A percentile compares a stretch with the other conserved stretches of the same genome.
Conservation (phyloP, 495 filamentous ascomycete genomes). For the Aspergillus affinis region DNA sequence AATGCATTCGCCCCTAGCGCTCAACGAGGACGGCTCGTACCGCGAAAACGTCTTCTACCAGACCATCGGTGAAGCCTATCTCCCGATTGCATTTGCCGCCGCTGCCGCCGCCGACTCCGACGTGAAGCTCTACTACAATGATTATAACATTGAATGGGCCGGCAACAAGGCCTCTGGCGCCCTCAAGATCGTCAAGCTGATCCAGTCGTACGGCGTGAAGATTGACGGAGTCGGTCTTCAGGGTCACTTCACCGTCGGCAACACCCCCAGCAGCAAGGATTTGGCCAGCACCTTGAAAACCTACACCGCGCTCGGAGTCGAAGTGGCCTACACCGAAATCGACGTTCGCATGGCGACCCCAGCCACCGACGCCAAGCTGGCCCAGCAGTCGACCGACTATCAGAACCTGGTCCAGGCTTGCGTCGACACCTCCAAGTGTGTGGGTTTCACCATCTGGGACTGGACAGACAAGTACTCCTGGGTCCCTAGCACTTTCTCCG, state of each 20-base stretch:
- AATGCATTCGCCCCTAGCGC: slow-evolving; percentile 19
- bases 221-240: slow-evolving; percentile 69
- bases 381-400: slow-evolving; percentile 60
- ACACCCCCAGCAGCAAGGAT: slow-evolving; percentile 44
- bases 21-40: slow-evolving; percentile 48
- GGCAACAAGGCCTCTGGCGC: slow-evolving; percentile 48
- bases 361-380: slow-evolving; percentile 43
- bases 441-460: slow-evolving; percentile 69
- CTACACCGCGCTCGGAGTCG: slow-evolving; percentile 52
- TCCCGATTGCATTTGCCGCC: slow-evolving; percentile 47
- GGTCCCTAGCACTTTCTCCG: slow-evolving; percentile 55
- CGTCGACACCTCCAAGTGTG: slow-evolving; percentile 53
- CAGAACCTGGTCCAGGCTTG: slow-evolving; percentile 58
- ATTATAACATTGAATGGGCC: slow-evolving; percentile 63
- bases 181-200: slow-evolving; percentile 50
- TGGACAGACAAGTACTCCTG: slow-evolving; percentile 62
- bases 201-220: slow-evolving; percentile 51
- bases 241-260: slow-evolving; percentile 58
- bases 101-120: slow-evolving; percentile 49
- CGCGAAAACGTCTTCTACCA: slow-evolving; percentile 43
- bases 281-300: slow-evolving; percentile 49
- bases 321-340: slow-evolving; percentile 63
- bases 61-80: slow-evolving; percentile 42
- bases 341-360: slow-evolving; percentile 57
- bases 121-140: slow-evolving; percentile 65